phyloP scores from a whole-genome alignment of 1,139 yeast genomes.

The Hemisphaericaspora lyxosophila region DNA sequence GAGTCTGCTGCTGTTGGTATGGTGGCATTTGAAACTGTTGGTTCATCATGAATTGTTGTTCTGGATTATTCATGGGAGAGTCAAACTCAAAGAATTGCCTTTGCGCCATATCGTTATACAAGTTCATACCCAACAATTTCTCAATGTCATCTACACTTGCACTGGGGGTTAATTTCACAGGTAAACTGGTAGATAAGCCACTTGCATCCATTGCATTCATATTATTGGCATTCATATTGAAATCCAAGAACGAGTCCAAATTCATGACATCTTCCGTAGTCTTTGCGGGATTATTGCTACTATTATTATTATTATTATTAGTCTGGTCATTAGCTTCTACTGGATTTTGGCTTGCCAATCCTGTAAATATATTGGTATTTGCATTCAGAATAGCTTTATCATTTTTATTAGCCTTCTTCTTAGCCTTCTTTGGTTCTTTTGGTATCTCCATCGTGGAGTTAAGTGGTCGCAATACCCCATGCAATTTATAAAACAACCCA shows the following conservation, averaged over 20 bases:
- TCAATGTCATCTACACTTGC: slow-evolving; percentile 40
- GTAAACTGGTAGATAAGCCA: slow-evolving; percentile 5
- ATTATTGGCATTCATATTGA: slow-evolving; percentile 8
- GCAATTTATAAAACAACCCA: slow-evolving; percentile 47
- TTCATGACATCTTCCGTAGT: slow-evolving; percentile 12
- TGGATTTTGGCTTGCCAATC: slow-evolving; percentile 12
- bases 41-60: slow-evolving; percentile 1
- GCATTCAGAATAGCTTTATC: slow-evolving; percentile 26
- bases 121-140: slow-evolving; percentile 38
- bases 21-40: slow-evolving; percentile 1
- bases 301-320: background rate
- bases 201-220: background rate
- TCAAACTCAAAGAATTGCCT: slow-evolving; percentile 12
- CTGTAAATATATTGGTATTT: slow-evolving; percentile 27
- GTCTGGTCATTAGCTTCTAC: slow-evolving; percentile 2
- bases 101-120: slow-evolving; percentile 36
- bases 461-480: slow-evolving; percentile 46
- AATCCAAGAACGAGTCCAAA: slow-evolving; percentile 15
- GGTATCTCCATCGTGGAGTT: slow-evolving; percentile 16
- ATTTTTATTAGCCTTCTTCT: slow-evolving; percentile 8
- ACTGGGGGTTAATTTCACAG: background rate
- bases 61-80: background rate
- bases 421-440: slow-evolving; percentile 12
- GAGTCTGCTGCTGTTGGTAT: slow-evolving; percentile 4
- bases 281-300: background rate